Evolutionary conservation across 2,329 filamentous ascomycete genomes (phyloP).

Genomic region (Aspergillus luchuensis): DNA sequence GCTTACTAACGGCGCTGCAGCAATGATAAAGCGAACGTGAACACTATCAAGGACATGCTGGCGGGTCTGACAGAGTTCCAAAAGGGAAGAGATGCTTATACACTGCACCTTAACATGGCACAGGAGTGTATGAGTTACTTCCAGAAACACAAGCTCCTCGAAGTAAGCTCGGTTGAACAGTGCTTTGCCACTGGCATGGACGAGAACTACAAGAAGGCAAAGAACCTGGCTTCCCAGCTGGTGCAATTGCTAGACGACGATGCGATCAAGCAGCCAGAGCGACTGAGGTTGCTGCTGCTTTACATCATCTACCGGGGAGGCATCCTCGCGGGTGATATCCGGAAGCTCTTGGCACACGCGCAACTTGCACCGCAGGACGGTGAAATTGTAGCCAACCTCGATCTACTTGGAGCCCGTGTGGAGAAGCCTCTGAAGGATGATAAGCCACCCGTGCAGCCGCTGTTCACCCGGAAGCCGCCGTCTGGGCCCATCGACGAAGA

Average conservation of each 20-base stretch:
- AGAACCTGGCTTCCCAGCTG: conserved; percentile 82
- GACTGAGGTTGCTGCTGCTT: conserved; percentile 79
- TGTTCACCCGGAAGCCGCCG: conserved; percentile 70
- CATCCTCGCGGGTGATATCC: conserved; percentile 78
- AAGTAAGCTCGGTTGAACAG: conserved; percentile 87
- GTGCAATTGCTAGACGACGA: conserved; percentile 88
- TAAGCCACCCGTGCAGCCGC: conserved; percentile 62
- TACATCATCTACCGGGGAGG: conserved; percentile 87
- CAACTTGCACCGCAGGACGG: conserved; percentile 73
- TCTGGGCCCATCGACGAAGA: conserved; percentile 66
- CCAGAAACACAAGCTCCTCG: conserved; percentile 77
- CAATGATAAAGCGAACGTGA: conserved; percentile 72
- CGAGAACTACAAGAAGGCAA: conserved; percentile 88
- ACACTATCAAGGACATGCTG: conserved; percentile 95
- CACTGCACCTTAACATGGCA: conserved; percentile 92
- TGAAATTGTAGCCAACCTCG: conserved; percentile 72
- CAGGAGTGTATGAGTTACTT: conserved; percentile 97
- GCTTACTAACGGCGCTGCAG: conserved; percentile 34
- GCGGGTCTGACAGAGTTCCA: conserved; percentile 92
- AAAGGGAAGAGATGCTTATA: conserved; percentile 93
- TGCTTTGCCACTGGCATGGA: conserved; percentile 88
- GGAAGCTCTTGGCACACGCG: conserved; percentile 81
- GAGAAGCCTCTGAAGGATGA: conserved; percentile 76
- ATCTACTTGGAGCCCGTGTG: conserved; percentile 75
- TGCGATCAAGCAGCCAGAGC: conserved; percentile 68